These are phyloP conservation scores for Trichoderma asperelloides DNA, from an alignment of 495 filamentous ascomycete species.

Conservation along the genomic window DNA sequence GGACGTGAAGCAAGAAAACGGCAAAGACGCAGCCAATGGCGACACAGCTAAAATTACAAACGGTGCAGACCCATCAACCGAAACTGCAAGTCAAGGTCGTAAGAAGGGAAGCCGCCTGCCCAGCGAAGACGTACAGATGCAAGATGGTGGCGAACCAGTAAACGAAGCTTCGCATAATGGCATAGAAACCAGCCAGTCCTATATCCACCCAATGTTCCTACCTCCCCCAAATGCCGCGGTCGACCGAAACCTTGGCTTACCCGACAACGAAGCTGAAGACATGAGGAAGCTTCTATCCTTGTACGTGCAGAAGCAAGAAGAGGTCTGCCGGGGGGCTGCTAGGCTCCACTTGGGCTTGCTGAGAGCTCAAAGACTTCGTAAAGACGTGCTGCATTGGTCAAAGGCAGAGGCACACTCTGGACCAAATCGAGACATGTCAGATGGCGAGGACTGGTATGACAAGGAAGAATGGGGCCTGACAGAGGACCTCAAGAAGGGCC, in stretches of 20 bases:
- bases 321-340: slow-evolving; percentile 74
- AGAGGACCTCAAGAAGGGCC: slow-evolving; percentile 81
- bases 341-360: slow-evolving; percentile 68
- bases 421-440: slow-evolving; percentile 59
- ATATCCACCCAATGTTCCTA: slow-evolving; percentile 81
- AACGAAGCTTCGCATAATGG: not conserved
- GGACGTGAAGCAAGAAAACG: not conserved
- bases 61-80: not conserved
- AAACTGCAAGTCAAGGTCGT: slow-evolving; percentile 1
- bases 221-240: slow-evolving; percentile 59
- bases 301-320: slow-evolving; percentile 93
- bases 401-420: slow-evolving; percentile 87
- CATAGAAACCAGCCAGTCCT: slow-evolving; percentile 14
- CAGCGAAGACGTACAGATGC: slow-evolving; percentile 1
- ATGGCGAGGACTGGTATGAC: slow-evolving; percentile 96
- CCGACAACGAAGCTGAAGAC: slow-evolving; percentile 75
- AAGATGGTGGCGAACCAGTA: not conserved
- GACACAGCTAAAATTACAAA: not conserved
- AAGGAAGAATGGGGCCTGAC: slow-evolving; percentile 78
- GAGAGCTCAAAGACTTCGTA: slow-evolving; percentile 66
- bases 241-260: slow-evolving; percentile 72
- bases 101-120: not conserved
- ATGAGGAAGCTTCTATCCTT: slow-evolving; percentile 72
- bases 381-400: slow-evolving; percentile 69
- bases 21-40: slow-evolving; percentile 7